Evolutionary conservation across 768 basidiomycete genomes (phyloP), one percentile per base, ranked within the genome.

Genomic region (Leccinum incarnatum): DNA sequence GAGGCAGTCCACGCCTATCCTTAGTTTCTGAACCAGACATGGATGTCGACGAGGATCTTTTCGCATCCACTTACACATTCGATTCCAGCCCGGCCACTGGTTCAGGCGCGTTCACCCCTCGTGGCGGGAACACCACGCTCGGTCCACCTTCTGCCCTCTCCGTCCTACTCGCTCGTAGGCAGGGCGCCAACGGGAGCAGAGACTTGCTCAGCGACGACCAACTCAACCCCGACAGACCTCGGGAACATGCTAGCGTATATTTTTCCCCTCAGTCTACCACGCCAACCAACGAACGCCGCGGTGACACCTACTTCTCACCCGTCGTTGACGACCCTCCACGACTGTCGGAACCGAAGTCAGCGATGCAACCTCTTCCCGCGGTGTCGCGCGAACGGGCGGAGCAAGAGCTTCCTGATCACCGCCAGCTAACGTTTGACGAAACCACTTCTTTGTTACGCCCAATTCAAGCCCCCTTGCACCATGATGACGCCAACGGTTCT

Each of bases 111-210:
- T 67, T 65, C 50, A 67, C 69, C n/a, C 61, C 69, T 25, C 74
- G 70, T 19, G 53, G 58, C n/a, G 61, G 60, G 23, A 45, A 71
- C 68, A 49, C 66, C 59, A 45, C 62, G 36, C 52, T 63, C 19
- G 67, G 53, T 1, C 61, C 60, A 15, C 73, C 74, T 36, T 78
- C 77, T 3, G 72, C 67, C 11, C 67, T 76, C 36, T 76, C 77
- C n/a, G 51, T 76, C 36, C 70, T 78, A 48, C 67, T 76, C 58
- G 65, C 75, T 5, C 71, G 55, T 3, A 67, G 62, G 34, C 54
- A 59, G 21, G 61, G 58, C 2, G 50, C 14, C 17, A 63, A 58
- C 4, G 29, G 47, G 32, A 56, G 45, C 19, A 40, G 47, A 15
- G 55, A 53, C 42, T 45, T 51, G 5, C 49, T 54, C 27, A 8